phyloP scores from a whole-genome alignment of 768 basidiomycete genomes.

The Rhodocollybia butyracea region DNA sequence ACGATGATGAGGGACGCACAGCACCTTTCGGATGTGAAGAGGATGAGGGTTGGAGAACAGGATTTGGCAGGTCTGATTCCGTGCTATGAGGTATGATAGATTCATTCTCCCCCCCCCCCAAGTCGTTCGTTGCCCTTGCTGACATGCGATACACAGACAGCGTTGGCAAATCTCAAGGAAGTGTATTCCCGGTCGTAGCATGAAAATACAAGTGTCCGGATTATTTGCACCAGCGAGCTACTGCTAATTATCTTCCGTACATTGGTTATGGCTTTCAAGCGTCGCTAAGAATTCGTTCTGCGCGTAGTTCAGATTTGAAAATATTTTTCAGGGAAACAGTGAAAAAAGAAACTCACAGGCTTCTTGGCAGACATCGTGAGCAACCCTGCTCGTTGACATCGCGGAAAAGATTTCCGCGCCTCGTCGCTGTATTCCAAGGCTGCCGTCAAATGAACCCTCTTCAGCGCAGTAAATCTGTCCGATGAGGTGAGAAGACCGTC shows the following conservation, averaged over 20 bases:
- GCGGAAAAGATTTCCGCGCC: background rate
- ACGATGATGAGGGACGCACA: conserved; percentile 69
- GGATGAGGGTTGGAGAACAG: conserved; percentile 58
- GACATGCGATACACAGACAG: conserved; percentile 5
- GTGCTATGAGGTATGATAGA: conserved; percentile 62
- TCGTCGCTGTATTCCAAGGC: background rate
- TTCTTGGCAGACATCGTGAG: background rate
- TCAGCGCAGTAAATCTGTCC: background rate
- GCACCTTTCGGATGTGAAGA: conserved; percentile 68
- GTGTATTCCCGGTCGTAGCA: conserved; percentile 8
- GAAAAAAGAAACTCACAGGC: background rate
- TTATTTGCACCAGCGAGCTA: no score
- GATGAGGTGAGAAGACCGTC: background rate
- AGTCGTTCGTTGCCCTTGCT: background rate
- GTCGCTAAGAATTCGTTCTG: background rate
- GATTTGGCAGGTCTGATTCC: conserved; percentile 53
- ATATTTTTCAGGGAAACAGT: background rate
- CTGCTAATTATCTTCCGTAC: no score
- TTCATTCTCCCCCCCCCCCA: background rate
- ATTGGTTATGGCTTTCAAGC: background rate
- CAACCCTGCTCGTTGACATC: background rate
- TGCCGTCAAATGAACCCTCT: background rate
- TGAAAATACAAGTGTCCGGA: background rate
- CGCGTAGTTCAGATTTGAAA: background rate
- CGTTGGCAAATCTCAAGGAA: conserved; percentile 13